Conservation (phyloP, 371 early-diverging fungal species). For the Mucor circinelloides region DNA sequence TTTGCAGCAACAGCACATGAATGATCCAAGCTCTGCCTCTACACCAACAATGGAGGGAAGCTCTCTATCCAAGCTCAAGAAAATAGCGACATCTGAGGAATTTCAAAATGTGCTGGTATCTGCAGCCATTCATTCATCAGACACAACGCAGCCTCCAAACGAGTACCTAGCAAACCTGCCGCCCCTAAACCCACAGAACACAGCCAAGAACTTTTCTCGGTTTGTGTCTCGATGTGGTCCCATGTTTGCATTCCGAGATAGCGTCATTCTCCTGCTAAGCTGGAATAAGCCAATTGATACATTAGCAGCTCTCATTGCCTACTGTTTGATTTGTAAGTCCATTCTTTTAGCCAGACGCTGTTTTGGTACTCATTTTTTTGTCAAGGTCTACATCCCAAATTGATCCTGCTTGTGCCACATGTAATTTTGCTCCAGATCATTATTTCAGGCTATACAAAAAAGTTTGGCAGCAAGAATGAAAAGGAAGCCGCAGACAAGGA, state of each 20-base stretch:
- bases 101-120: slow-evolving; percentile 40
- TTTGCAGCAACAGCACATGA: slow-evolving; percentile 24
- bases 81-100: slow-evolving; percentile 25
- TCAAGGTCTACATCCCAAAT: slow-evolving; percentile 41
- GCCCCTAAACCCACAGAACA: slow-evolving; percentile 42
- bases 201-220: slow-evolving; percentile 49
- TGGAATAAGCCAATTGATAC: slow-evolving; percentile 52
- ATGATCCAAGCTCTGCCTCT: neutral
- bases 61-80: slow-evolving; percentile 2
- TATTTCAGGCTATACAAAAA: slow-evolving; percentile 23
- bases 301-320: slow-evolving; percentile 34
- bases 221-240: slow-evolving; percentile 50
- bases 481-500: neutral
- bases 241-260: slow-evolving; percentile 46
- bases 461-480: neutral
- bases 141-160: slow-evolving; percentile 27
- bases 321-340: slow-evolving; percentile 44
- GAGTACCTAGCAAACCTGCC: slow-evolving; percentile 43
- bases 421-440: slow-evolving; percentile 30
- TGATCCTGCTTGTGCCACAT: slow-evolving; percentile 41
- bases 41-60: neutral
- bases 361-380: neutral
- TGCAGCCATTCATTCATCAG: slow-evolving; percentile 42
- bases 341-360: neutral
- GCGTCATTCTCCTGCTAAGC: slow-evolving; percentile 42